A percentile compares a stretch with the other conserved stretches of the same genome.
These are phyloP conservation scores for Hyphodiscus sp. DNA, from an alignment of 2,329 filamentous ascomycete species.

Conservation along the genomic window DNA sequence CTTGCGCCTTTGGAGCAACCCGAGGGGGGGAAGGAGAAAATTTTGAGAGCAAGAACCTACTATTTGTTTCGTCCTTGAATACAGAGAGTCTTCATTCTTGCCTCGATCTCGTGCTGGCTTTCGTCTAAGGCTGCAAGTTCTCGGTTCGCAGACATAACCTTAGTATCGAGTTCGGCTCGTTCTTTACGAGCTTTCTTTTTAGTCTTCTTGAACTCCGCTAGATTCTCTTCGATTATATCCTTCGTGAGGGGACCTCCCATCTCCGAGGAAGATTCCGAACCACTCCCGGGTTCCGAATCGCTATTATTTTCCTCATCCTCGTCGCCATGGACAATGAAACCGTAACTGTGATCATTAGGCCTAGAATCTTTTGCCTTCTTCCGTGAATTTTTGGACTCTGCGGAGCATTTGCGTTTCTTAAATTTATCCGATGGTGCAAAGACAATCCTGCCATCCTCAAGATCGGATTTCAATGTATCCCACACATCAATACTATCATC, in stretches of 20 bases:
- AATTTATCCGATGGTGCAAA: slow-evolving; percentile 30
- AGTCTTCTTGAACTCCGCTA: slow-evolving; percentile 36
- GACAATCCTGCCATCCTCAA: slow-evolving; percentile 36
- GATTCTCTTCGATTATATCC: slow-evolving; percentile 35
- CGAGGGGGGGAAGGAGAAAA: too few species aligned
- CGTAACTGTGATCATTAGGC: slow-evolving; percentile 11
- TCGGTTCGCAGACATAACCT: slow-evolving; percentile 35
- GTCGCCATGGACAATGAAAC: slow-evolving; percentile 28
- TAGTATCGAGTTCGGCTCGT: slow-evolving; percentile 18
- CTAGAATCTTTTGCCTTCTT: slow-evolving; percentile 15
- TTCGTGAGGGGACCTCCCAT: slow-evolving; percentile 34
- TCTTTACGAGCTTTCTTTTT: slow-evolving; percentile 37
- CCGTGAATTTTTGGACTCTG: slow-evolving; percentile 10
- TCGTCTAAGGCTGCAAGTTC: slow-evolving; percentile 29
- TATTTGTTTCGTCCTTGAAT: slow-evolving; percentile 52
- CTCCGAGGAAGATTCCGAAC: not conserved
- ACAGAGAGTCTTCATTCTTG: slow-evolving; percentile 34
- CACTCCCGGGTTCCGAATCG: slow-evolving; percentile 2
- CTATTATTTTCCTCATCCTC: slow-evolving; percentile 13
- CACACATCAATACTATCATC: slow-evolving; percentile 40
- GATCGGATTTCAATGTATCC: slow-evolving; percentile 34
- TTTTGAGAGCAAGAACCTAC: too few species aligned
- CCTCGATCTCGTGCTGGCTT: slow-evolving; percentile 28
- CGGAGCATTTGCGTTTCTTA: slow-evolving; percentile 38
- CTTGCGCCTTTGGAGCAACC: too few species aligned